A percentile compares a stretch with the other conserved stretches of the same genome.
Evolutionary conservation across 176 grass and related monocot species (phyloP).

Genomic region (Saccharum spontaneum): DNA sequence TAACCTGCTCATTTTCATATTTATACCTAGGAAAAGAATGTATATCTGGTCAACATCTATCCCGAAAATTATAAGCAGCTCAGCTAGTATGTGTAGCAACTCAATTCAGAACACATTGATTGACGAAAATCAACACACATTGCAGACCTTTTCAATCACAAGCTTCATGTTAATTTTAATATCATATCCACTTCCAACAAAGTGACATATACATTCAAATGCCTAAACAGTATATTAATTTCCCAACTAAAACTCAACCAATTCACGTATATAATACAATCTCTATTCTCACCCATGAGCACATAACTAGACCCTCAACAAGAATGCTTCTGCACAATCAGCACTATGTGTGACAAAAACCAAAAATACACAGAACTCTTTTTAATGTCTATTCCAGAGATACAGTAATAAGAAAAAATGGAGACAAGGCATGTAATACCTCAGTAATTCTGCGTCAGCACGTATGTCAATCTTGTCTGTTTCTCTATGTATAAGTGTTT

Average conservation of each 20-base stretch:
- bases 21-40: conserved; percentile 84
- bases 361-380: not conserved
- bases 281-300: conserved; percentile 8
- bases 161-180: not conserved
- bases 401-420: conserved; percentile 16
- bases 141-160: not conserved
- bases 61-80: conserved; percentile 27
- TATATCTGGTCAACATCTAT: conserved; percentile 33
- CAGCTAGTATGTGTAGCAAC: conserved; percentile 26
- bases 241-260: not conserved
- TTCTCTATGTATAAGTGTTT: conserved; percentile 83
- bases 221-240: conserved; percentile 13
- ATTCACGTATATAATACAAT: conserved; percentile 2
- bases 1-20: conserved; percentile 97
- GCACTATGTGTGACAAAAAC: conserved; percentile 14
- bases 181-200: not conserved
- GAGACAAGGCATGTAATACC: conserved; percentile 50
- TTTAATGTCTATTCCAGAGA: conserved; percentile 31
- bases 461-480: conserved; percentile 93
- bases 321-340: not conserved
- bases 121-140: conserved; percentile 9
- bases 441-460: conserved; percentile 90
- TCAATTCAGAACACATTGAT: conserved; percentile 1
- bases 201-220: not conserved
- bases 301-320: not conserved